A percentile compares a stretch with the other conserved stretches of the same genome.
Conservation (phyloP, 75 land plant species). For the Isoetes taiwanensis region DNA sequence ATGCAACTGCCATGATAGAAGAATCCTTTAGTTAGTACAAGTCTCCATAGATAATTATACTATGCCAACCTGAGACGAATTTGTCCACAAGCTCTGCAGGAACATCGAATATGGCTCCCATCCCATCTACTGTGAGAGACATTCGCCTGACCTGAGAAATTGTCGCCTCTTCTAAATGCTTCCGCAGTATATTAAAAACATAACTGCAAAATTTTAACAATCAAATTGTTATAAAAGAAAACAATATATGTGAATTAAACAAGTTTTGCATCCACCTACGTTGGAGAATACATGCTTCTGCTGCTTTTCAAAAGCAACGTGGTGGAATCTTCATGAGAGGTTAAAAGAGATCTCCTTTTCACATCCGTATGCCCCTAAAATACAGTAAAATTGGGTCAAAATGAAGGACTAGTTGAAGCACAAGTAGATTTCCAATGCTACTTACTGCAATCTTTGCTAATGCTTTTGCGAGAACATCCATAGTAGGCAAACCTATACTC, state of each 20-base stretch:
- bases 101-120: conserved; percentile 88
- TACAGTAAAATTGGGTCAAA: neutral
- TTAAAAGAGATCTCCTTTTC: conserved; percentile 71
- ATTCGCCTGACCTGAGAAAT: conserved; percentile 50
- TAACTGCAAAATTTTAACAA: conserved; percentile 23
- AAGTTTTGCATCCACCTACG: conserved; percentile 34
- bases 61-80: conserved; percentile 47
- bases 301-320: conserved; percentile 56
- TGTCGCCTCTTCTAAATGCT: conserved; percentile 59
- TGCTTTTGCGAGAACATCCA: conserved; percentile 82
- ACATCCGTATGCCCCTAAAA: conserved; percentile 75
- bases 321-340: conserved; percentile 53
- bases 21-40: neutral
- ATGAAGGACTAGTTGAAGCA: neutral
- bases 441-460: conserved; percentile 83
- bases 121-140: conserved; percentile 69
- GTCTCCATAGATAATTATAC: neutral
- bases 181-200: conserved; percentile 49
- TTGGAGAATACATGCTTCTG: conserved; percentile 46
- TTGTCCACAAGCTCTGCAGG: conserved; percentile 37
- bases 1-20: neutral
- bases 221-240: neutral
- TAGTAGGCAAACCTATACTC: conserved; percentile 29
- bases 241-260: too few species aligned
- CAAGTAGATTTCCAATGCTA: neutral